Percentiles rank a stretch among this genome's conserved stretches.
Conservation (phyloP, 768 basidiomycete genomes). For the Floccularia luteovirens region DNA sequence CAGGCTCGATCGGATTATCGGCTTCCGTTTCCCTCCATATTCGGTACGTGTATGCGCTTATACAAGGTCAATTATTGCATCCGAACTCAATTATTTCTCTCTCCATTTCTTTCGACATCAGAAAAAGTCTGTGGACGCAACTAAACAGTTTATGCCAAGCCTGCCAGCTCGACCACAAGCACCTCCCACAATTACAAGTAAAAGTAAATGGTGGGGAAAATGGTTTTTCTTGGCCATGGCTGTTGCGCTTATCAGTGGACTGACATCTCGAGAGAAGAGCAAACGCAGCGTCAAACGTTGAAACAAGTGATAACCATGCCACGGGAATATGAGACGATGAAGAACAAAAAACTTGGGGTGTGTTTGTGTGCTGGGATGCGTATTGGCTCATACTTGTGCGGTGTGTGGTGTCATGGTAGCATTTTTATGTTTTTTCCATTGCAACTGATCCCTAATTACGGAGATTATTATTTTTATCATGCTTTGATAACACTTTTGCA, state of each 20-base stretch:
- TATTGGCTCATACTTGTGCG: too few species aligned
- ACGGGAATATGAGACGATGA: too few species aligned
- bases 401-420: too few species aligned
- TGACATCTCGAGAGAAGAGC: conserved; percentile 31
- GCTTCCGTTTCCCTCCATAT: conserved; percentile 59
- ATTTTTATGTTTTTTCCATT: too few species aligned
- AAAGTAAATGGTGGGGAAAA: conserved; percentile 29
- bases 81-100: not conserved
- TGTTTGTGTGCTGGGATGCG: too few species aligned
- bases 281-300: too few species aligned
- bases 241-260: conserved; percentile 31
- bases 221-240: conserved; percentile 43
- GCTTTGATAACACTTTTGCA: too few species aligned
- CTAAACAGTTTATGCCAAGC: conserved; percentile 17
- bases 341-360: too few species aligned
- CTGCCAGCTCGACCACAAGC: conserved; percentile 39
- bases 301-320: too few species aligned
- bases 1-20: conserved; percentile 43
- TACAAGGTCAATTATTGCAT: not conserved
- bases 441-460: too few species aligned
- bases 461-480: too few species aligned
- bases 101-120: conserved; percentile 5
- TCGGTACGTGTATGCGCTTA: conserved; percentile 19
- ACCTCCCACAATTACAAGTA: conserved; percentile 15
- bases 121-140: conserved; percentile 23